A percentile compares a stretch with the other conserved stretches of the same genome.
Conservation (phyloP, 805 yeast species). For the Scheffersomyces spartinae region DNA sequence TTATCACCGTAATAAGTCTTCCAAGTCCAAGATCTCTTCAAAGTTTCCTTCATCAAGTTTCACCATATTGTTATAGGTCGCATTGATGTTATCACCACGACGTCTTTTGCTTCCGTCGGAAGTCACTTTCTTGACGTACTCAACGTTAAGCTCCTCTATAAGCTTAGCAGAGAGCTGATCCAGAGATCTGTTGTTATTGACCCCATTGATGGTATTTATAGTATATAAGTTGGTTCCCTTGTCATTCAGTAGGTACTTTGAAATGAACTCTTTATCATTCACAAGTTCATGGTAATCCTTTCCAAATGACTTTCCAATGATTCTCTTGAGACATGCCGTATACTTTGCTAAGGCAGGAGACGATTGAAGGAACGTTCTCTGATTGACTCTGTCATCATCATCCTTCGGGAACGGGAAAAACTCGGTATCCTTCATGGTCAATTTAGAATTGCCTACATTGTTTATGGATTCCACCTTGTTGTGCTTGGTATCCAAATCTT, state of each 20-base stretch:
- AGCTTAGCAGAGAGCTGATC: conserved; percentile 12
- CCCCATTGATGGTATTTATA: conserved; percentile 14
- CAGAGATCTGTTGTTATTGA: conserved; percentile 6
- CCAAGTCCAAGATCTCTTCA: background rate
- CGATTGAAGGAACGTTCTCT: conserved; percentile 4
- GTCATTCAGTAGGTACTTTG: conserved; percentile 8
- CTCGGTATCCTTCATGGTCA: conserved; percentile 8
- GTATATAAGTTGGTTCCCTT: conserved; percentile 20
- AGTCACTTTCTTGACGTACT: conserved; percentile 10
- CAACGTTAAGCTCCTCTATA: conserved; percentile 10
- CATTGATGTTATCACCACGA: conserved; percentile 1
- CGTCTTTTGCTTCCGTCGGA: background rate
- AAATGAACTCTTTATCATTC: conserved; percentile 14
- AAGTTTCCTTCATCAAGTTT: background rate
- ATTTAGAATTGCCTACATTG: conserved; percentile 7
- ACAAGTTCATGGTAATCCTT: conserved; percentile 9
- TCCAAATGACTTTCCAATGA: conserved; percentile 12
- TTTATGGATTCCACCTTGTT: conserved; percentile 1
- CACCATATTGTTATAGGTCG: background rate
- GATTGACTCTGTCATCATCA: background rate
- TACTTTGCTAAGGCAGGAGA: conserved; percentile 22
- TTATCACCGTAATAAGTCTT: background rate
- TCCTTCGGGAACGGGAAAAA: conserved; percentile 9
- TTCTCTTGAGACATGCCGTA: conserved; percentile 12
- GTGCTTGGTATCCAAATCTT: conserved; percentile 11